phyloP scores from a whole-genome alignment of 2,329 filamentous ascomycete genomes.

The Pochonia chlamydosporia region DNA sequence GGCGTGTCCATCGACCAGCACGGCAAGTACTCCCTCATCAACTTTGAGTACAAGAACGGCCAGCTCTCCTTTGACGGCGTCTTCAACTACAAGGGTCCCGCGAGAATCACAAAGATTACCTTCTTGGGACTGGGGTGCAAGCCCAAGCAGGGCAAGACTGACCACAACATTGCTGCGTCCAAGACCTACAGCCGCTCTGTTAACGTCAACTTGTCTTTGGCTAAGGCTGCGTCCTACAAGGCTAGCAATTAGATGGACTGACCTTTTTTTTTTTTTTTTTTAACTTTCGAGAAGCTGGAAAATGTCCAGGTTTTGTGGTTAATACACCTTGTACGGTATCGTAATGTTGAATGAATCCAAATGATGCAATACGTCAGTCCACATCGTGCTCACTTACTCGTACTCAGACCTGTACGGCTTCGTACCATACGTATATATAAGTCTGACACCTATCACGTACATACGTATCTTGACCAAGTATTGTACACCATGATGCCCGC shows the following conservation, averaged over 20 bases:
- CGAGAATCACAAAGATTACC: constrained; percentile 42
- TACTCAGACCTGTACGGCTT: no score
- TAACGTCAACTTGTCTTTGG: constrained; percentile 17
- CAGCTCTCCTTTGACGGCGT: constrained; percentile 43
- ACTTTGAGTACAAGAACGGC: constrained; percentile 52
- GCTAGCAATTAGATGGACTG: background rate
- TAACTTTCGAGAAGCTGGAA: no score
- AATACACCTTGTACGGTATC: no score
- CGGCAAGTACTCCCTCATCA: constrained; percentile 44
- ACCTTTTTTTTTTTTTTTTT: no score
- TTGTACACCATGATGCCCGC: no score
- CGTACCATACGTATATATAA: no score
- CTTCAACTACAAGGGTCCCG: constrained; percentile 45
- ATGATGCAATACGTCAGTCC: no score
- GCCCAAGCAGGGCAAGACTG: background rate
- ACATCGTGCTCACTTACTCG: no score
- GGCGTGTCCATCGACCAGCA: constrained; percentile 61
- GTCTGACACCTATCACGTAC: no score
- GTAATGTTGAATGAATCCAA: no score
- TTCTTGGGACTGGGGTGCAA: constrained; percentile 33
- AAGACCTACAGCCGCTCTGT: constrained; percentile 15
- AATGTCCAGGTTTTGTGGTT: no score
- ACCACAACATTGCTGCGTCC: constrained; percentile 4
- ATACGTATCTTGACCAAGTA: no score
- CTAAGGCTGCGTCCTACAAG: constrained; percentile 11